phyloP scores from a whole-genome alignment of 2,329 filamentous ascomycete genomes.

The Chaetomiaceae sp. region DNA sequence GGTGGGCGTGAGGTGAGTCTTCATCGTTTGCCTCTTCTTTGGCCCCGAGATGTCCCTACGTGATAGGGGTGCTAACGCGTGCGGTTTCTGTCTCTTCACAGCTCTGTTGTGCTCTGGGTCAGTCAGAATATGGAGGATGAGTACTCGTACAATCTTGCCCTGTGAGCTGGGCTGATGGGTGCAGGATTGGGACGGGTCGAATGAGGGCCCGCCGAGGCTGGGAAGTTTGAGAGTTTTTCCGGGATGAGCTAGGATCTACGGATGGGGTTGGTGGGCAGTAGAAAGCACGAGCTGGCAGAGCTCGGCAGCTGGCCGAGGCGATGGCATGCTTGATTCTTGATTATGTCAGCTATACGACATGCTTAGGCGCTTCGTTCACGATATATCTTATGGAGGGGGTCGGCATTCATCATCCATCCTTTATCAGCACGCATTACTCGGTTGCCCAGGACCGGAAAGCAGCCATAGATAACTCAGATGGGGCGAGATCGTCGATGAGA shows the following conservation, averaged over 20 bases:
- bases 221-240: background rate
- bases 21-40: background rate
- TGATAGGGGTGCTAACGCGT: too few relatives aligned
- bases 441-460: too few relatives aligned
- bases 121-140: conserved; percentile 70
- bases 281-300: too few relatives aligned
- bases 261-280: background rate
- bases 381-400: conserved; percentile 6
- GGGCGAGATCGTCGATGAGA: too few relatives aligned
- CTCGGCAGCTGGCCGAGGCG: background rate
- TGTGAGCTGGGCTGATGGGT: conserved; percentile 34
- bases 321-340: background rate
- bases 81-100: conserved; percentile 24
- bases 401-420: background rate
- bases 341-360: background rate
- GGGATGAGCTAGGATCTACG: background rate
- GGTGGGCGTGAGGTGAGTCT: conserved; percentile 52
- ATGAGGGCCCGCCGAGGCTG: too few relatives aligned
- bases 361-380: background rate
- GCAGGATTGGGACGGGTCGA: background rate
- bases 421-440: too few relatives aligned
- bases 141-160: conserved; percentile 60
- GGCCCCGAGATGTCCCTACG: too few relatives aligned
- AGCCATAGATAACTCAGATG: too few relatives aligned
- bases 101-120: conserved; percentile 60